phyloP scores from a whole-genome alignment of 768 basidiomycete genomes.

The Tubosaeta sp. region DNA sequence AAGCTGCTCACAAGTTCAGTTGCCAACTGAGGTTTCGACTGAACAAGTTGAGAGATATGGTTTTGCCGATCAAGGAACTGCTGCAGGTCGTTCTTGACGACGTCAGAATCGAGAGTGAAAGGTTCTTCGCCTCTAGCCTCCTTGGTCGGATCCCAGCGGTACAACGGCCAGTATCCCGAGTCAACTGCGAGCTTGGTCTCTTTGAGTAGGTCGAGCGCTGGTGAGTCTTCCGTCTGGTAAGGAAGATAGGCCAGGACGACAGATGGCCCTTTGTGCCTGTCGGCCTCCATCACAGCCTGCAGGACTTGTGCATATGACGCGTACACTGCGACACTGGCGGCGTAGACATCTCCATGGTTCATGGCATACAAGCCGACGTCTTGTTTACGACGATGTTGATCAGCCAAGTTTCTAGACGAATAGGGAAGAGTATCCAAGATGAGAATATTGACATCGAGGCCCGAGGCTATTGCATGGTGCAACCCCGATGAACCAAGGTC shows the following conservation, averaged over 20 bases:
- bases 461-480: constrained; percentile 90
- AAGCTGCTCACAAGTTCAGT: constrained; percentile 77
- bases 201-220: constrained; percentile 88
- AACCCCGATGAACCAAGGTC: constrained; percentile 94
- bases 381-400: constrained; percentile 80
- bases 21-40: constrained; percentile 75
- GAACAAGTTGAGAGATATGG: constrained; percentile 90
- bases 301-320: constrained; percentile 94
- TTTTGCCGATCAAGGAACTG: constrained; percentile 95
- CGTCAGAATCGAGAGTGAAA: constrained; percentile 89
- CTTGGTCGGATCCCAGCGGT: constrained; percentile 93
- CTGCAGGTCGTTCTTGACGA: constrained; percentile 89
- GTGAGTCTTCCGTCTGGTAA: constrained; percentile 68
- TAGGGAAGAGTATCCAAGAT: constrained; percentile 93
- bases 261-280: constrained; percentile 83
- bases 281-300: constrained; percentile 88
- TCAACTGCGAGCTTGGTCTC: constrained; percentile 97
- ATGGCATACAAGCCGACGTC: constrained; percentile 97
- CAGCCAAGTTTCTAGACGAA: constrained; percentile 64
- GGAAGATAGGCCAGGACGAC: constrained; percentile 94
- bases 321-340: constrained; percentile 93
- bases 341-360: constrained; percentile 97
- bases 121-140: constrained; percentile 73
- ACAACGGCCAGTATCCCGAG: constrained; percentile 95
- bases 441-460: constrained; percentile 90